phyloP scores from a whole-genome alignment of 441 rosid species.

The Adansonia gregorii region DNA sequence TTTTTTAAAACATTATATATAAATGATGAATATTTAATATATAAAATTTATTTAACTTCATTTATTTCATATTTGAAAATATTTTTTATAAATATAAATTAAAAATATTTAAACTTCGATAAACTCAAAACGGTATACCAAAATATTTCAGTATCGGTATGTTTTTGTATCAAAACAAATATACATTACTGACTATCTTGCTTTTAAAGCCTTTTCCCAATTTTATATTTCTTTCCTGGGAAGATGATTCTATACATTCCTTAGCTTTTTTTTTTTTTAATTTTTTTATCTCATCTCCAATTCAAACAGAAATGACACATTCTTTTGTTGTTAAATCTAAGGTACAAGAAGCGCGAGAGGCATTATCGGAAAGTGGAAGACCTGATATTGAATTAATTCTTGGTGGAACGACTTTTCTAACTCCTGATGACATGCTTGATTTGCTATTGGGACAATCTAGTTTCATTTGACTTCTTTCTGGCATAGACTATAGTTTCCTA shows the following conservation, averaged over 20 bases:
- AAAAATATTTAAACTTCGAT: too few relatives aligned
- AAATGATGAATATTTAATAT: too few relatives aligned
- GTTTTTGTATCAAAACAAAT: too few relatives aligned
- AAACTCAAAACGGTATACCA: too few relatives aligned
- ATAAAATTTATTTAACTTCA: too few relatives aligned
- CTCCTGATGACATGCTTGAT: slow-evolving; percentile 86
- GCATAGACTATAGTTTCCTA: background rate
- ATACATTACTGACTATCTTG: too few relatives aligned
- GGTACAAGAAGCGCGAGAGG: slow-evolving; percentile 84
- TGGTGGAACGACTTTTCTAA: slow-evolving; percentile 89
- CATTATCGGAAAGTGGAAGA: slow-evolving; percentile 77
- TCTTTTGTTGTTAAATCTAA: slow-evolving; percentile 27
- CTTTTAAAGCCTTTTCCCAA: background rate
- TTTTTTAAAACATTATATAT: too few relatives aligned
- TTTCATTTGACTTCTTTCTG: slow-evolving; percentile 44
- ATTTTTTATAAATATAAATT: too few relatives aligned
- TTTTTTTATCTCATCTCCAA: background rate
- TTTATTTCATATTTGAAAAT: too few relatives aligned
- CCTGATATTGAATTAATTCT: slow-evolving; percentile 72
- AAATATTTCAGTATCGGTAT: too few relatives aligned
- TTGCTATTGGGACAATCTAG: slow-evolving; percentile 65
- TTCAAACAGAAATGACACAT: background rate
- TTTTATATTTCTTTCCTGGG: background rate
- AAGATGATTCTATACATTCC: background rate
- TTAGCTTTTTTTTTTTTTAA: background rate